These are phyloP conservation scores for Aspergillus unguis DNA, from an alignment of 2,329 filamentous ascomycete genomes.

Conservation along the genomic window DNA sequence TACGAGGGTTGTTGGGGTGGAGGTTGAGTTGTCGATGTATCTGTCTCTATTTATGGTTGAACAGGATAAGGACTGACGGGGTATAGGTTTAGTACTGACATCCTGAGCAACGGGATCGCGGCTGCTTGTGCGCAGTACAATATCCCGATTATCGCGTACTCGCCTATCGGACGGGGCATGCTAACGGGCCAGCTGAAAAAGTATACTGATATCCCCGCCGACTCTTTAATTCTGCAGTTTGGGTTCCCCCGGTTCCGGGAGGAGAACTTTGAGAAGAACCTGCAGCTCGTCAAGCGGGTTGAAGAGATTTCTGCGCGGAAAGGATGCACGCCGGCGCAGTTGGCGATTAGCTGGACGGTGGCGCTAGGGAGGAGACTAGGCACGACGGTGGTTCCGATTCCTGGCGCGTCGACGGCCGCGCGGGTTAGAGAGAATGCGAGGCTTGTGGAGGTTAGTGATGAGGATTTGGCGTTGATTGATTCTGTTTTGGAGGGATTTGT, in stretches of 20 bases:
- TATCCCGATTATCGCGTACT: constrained; percentile 70
- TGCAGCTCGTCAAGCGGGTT: constrained; percentile 60
- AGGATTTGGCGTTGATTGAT: constrained; percentile 28
- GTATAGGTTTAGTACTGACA: constrained; percentile 44
- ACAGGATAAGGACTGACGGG: too few species aligned
- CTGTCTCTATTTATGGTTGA: too few species aligned
- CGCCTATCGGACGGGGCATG: constrained; percentile 63
- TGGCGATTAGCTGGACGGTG: constrained; percentile 64
- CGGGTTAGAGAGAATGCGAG: constrained; percentile 32
- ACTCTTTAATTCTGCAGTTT: constrained; percentile 27
- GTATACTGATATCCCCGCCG: constrained; percentile 54
- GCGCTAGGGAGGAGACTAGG: constrained; percentile 51
- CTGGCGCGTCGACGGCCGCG: constrained; percentile 26
- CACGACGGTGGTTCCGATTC: constrained; percentile 37
- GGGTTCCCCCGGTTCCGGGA: constrained; percentile 57
- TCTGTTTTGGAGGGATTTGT: constrained; percentile 8
- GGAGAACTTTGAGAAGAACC: constrained; percentile 62
- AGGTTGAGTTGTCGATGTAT: constrained; percentile 48
- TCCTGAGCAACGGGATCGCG: constrained; percentile 48
- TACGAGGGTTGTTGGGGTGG: constrained; percentile 47
- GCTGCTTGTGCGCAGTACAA: constrained; percentile 58
- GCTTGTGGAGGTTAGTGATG: constrained; percentile 24
- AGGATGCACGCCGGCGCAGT: constrained; percentile 59
- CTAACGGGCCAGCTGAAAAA: constrained; percentile 53
- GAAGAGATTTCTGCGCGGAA: constrained; percentile 59